Evolutionary conservation across 345 rosid genomes (phyloP), one percentile per base, ranked within the genome.

Genomic region (Hypericum perforatum): DNA sequence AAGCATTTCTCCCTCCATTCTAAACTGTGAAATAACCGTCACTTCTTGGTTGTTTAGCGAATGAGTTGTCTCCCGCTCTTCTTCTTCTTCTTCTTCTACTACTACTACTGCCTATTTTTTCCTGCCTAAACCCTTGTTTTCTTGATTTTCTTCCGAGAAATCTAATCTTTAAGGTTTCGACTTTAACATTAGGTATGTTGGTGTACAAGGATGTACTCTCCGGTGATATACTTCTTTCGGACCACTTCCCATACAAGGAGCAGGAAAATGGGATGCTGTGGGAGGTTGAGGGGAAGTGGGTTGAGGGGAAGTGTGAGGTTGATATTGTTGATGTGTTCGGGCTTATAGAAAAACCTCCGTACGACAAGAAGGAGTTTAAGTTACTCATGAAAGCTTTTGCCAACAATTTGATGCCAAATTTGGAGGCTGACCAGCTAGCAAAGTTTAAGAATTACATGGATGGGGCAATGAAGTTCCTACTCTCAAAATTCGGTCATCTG

Each of bases 241-340:
- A 92, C 76, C 88, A 96, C 5, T 92, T 88, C 67, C 81, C 78
- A 5, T 85, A 88, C 83, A 88, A 74, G 82, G 98, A 92, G 74
- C 65, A 78, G 54, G 61, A 66, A 29, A 77, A 83, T 48, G 98
- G 95, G 5, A 41, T 70, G 7, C 76, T 88, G 37, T 88, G 95
- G 96, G 95, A 92, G 73, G 96, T 88, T 41, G 86, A 88, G 29
- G 98, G 98, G 69, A 88, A 89, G 99, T 89, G 99, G 99, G 86
- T 83, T 75, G 72, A 71, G 95, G 0, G 40, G 84, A 0, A 76
- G 79, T 39, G 74, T 56, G 89, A 89, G 81, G 96, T 89, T 45
- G 97, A 94, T 79, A 86, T 94, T 39, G 94, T 86, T 0, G 95
- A 89, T 81, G 89, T 95, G 45, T 94, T 94, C 61, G 84, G 99